Evolutionary conservation across 208 protist genomes (phyloP), one percentile per base, ranked within the genome.

Genomic region (Porcisia deanei): DNA sequence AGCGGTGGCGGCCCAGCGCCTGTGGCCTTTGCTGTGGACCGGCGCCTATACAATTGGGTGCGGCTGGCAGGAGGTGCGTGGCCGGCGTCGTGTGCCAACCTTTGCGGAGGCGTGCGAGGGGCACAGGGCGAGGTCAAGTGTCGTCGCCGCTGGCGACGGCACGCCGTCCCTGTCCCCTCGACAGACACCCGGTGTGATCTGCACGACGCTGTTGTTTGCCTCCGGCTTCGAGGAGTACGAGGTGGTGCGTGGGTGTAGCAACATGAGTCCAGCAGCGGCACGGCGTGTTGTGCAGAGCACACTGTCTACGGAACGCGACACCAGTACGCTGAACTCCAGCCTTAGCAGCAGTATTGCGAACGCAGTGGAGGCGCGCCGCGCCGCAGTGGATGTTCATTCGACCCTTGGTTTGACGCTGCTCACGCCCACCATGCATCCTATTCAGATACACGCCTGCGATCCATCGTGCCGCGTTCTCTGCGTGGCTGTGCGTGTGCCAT

Each of bases 211-310:
- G 53, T 59, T 97, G 34, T 63, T 97, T 16, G 91, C 90, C 20
- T 90, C 83, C 4, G 89, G 85, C 39, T 97, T 89, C 78, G 91
- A 95, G 80, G 88, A 94, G 83, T 83, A 93, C 45, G 86, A 89
- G 59, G 45, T 91, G 41, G 88, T 94, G 37, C 53, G 54, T 18
- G 57, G 70, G 0, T 73, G 67, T 16, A 37, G 55, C 54, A 57
- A 71, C 69, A 86, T 93, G 69, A 81, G 85, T 20, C 83, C 92
- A 1, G 85, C 84, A 20, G 90, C 89, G 67, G 82, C 92, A 4
- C 85, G 88, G n/a, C 88, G 92, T 37, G 77, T 91, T 47, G 73
- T 96, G 20, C 75, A 74, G 70, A 83, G 75, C 73, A 77, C 49
- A 10, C 37, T 37, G 16, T 45, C 54, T 16, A 30, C 68, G 49